Conservation (phyloP, 805 yeast species). For the Kregervanrija fluxuum region DNA sequence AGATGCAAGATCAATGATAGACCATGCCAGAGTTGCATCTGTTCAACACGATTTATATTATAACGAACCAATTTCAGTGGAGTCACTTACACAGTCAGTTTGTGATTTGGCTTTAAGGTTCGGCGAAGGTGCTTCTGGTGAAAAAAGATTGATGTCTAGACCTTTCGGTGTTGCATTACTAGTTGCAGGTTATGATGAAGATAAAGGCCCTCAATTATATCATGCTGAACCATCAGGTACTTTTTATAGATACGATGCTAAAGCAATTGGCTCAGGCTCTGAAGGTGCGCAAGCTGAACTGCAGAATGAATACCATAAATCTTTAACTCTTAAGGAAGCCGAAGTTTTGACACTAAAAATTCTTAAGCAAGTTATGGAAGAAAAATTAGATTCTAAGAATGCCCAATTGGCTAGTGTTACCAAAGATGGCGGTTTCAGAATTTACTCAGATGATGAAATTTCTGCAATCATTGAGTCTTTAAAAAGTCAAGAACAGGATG, state of each 20-base stretch:
- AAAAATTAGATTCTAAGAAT: slow-evolving; percentile 88
- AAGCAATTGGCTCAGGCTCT: slow-evolving; percentile 97
- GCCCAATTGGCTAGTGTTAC: slow-evolving; percentile 95
- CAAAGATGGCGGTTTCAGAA: slow-evolving; percentile 73
- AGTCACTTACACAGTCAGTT: slow-evolving; percentile 90
- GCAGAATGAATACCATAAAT: slow-evolving; percentile 92
- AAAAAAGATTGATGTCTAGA: slow-evolving; percentile 91
- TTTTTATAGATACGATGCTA: slow-evolving; percentile 94
- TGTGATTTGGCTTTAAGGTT: slow-evolving; percentile 95
- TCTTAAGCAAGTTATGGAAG: slow-evolving; percentile 98
- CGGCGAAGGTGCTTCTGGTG: slow-evolving; percentile 97
- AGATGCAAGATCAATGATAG: slow-evolving; percentile 97
- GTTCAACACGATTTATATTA: slow-evolving; percentile 85
- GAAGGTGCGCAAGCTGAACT: slow-evolving; percentile 99
- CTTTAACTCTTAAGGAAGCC: slow-evolving; percentile 87
- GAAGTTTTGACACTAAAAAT: slow-evolving; percentile 83
- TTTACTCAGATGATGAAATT: slow-evolving; percentile 77
- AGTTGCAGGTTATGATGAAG: slow-evolving; percentile 89
- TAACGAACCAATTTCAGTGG: slow-evolving; percentile 88
- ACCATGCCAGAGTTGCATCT: slow-evolving; percentile 89
- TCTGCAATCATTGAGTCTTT: slow-evolving; percentile 71
- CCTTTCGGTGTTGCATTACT: slow-evolving; percentile 98
- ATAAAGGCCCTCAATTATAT: slow-evolving; percentile 90
- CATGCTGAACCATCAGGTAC: slow-evolving; percentile 99
- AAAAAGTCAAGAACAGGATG: slow-evolving; percentile 60